phyloP scores from a whole-genome alignment of 2,329 filamentous ascomycete genomes.

The Dactylellina parvicollis region DNA sequence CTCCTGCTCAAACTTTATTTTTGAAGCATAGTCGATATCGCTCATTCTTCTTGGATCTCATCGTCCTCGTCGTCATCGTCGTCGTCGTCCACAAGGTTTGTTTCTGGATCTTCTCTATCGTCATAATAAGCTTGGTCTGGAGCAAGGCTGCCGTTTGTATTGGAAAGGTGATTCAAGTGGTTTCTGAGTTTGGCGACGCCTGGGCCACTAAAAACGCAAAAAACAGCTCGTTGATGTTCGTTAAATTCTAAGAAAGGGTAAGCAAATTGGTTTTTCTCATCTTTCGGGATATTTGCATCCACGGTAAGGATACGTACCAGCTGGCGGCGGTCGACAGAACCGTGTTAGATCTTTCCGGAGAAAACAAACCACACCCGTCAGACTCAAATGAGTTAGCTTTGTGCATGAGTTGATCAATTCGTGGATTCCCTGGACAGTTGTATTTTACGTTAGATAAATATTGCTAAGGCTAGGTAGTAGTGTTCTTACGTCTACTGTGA shows the following conservation, averaged over 20 bases:
- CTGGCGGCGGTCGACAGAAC: slow-evolving; percentile 86
- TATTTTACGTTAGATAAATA: slow-evolving; percentile 59
- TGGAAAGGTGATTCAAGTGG: slow-evolving; percentile 71
- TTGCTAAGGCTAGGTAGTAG: not conserved
- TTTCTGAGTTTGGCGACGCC: slow-evolving; percentile 81
- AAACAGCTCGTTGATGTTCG: slow-evolving; percentile 91
- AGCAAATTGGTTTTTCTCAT: not conserved
- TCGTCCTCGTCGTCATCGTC: slow-evolving; percentile 57
- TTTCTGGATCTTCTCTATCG: slow-evolving; percentile 56
- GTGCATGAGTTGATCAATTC: slow-evolving; percentile 88
- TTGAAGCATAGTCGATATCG: not conserved
- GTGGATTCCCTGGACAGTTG: slow-evolving; percentile 78
- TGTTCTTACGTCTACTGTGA: slow-evolving; percentile 53
- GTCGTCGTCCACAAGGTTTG: slow-evolving; percentile 53
- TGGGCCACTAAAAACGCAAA: slow-evolving; percentile 93
- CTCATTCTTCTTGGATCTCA: slow-evolving; percentile 55
- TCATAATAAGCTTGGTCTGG: slow-evolving; percentile 55
- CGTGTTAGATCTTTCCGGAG: slow-evolving; percentile 78
- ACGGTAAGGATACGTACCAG: slow-evolving; percentile 43
- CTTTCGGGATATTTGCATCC: not conserved
- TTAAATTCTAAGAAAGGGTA: slow-evolving; percentile 77
- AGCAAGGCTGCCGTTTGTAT: slow-evolving; percentile 41
- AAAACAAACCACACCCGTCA: slow-evolving; percentile 93
- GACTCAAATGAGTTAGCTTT: slow-evolving; percentile 88
- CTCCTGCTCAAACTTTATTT: not conserved